Conservation (phyloP, 768 basidiomycete genomes). For the Phallus indusiatus region DNA sequence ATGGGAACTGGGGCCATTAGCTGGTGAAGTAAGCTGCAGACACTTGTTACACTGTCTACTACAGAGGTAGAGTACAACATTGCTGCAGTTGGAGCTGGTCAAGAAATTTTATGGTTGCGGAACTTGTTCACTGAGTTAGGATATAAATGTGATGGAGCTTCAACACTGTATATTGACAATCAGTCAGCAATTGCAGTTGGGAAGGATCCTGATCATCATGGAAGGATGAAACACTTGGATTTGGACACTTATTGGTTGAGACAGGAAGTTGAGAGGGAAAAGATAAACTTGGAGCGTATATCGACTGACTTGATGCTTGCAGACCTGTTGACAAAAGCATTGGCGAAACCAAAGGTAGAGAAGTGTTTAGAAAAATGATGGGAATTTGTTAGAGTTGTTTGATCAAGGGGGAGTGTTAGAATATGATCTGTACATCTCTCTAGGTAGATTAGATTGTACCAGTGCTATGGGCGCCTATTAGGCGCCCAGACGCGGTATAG, state of each 20-base stretch:
- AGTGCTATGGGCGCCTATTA: too few relatives aligned
- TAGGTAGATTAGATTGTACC: too few relatives aligned
- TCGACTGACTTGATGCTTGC: background rate
- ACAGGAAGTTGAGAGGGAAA: background rate
- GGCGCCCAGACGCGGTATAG: too few relatives aligned
- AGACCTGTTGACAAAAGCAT: background rate
- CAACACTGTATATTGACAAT: constrained; percentile 27
- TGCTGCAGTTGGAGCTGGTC: constrained; percentile 7
- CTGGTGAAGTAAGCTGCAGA: constrained; percentile 19
- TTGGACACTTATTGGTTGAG: constrained; percentile 7
- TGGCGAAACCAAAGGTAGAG: background rate
- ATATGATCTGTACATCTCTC: too few relatives aligned
- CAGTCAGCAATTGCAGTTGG: constrained; percentile 23
- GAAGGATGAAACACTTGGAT: constrained; percentile 24
- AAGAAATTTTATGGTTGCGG: constrained; percentile 17
- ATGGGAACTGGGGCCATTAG: constrained; percentile 13
- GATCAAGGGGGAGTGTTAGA: too few relatives aligned
- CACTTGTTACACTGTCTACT: constrained; percentile 18
- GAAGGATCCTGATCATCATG: constrained; percentile 21
- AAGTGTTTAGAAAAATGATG: too few relatives aligned
- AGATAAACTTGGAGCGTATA: background rate
- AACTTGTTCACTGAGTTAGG: constrained; percentile 13
- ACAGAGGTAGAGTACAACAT: constrained; percentile 24
- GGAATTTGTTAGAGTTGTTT: too few relatives aligned
- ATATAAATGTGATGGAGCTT: constrained; percentile 6